Evolutionary conservation across 345 rosid genomes (phyloP).

Genomic region (Stellera chamaejasme): DNA sequence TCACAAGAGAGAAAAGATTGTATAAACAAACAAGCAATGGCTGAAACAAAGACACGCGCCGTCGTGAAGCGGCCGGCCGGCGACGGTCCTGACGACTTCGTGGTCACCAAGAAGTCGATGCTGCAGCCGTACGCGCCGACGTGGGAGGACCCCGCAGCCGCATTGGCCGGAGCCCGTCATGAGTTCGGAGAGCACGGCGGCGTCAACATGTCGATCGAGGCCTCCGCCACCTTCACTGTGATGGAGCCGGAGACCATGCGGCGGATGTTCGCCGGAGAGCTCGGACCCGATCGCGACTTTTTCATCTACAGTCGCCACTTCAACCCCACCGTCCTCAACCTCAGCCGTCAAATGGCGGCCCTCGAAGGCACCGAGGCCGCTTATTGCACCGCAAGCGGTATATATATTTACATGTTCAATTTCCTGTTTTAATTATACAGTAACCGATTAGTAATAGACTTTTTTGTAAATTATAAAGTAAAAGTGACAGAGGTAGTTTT

Average conservation of each 20-base stretch:
- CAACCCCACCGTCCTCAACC: constrained; percentile 90
- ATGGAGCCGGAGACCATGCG: constrained; percentile 97
- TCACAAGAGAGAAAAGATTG: too few species aligned
- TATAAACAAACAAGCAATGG: constrained; percentile 20
- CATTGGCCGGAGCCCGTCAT: constrained; percentile 69
- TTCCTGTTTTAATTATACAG: not conserved
- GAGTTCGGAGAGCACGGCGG: constrained; percentile 99
- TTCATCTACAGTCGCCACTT: constrained; percentile 96
- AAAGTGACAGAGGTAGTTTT: not conserved
- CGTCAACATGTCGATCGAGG: constrained; percentile 97
- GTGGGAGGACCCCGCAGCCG: constrained; percentile 70
- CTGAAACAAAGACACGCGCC: constrained; percentile 23
- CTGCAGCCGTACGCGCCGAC: constrained; percentile 13
- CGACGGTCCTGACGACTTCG: constrained; percentile 31
- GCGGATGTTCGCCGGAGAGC: constrained; percentile 86
- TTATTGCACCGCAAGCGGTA: constrained; percentile 97
- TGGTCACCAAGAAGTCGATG: constrained; percentile 41
- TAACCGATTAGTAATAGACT: not conserved
- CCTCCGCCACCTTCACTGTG: constrained; percentile 98
- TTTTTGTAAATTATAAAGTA: not conserved
- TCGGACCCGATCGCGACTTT: constrained; percentile 95
- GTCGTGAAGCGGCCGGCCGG: constrained; percentile 41
- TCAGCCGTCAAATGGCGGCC: constrained; percentile 96
- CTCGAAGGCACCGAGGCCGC: constrained; percentile 98
- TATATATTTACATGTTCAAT: not conserved